These are phyloP conservation scores for Melanomma pulvis-pyrius DNA, from an alignment of 495 filamentous ascomycete species.

Conservation along the genomic window DNA sequence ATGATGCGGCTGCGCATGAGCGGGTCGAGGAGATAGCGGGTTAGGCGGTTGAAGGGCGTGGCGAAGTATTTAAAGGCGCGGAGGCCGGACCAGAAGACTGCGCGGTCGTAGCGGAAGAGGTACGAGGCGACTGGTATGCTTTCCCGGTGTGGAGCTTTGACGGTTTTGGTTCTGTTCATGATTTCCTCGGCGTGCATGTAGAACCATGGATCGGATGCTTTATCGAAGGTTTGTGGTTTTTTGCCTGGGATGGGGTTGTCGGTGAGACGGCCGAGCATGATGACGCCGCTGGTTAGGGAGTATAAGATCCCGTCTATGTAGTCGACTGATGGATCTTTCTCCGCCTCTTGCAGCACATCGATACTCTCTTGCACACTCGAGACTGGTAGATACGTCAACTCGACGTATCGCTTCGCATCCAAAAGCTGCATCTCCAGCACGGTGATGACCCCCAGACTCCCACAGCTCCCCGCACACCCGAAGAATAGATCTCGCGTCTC, in stretches of 20 bases:
- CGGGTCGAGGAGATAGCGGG: slow-evolving; percentile 60
- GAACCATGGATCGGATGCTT: slow-evolving; percentile 58
- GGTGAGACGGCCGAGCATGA: slow-evolving; percentile 56
- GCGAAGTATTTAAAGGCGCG: slow-evolving; percentile 60
- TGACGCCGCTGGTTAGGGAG: slow-evolving; percentile 52
- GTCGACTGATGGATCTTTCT: slow-evolving; percentile 43
- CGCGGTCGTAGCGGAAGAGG: slow-evolving; percentile 66
- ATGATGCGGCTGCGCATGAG: slow-evolving; percentile 66
- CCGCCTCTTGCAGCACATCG: slow-evolving; percentile 42
- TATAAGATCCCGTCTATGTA: slow-evolving; percentile 54
- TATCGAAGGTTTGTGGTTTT: slow-evolving; percentile 35
- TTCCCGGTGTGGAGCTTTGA: slow-evolving; percentile 44
- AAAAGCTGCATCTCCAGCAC: slow-evolving; percentile 58
- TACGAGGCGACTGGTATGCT: slow-evolving; percentile 59
- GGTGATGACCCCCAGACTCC: slow-evolving; percentile 60
- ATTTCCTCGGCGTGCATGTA: slow-evolving; percentile 54
- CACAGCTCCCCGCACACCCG: slow-evolving; percentile 59
- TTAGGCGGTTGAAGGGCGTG: slow-evolving; percentile 57
- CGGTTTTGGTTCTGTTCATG: not conserved
- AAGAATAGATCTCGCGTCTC: slow-evolving; percentile 53
- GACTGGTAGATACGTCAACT: slow-evolving; percentile 57
- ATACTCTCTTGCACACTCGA: slow-evolving; percentile 39
- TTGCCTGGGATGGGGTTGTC: slow-evolving; percentile 19
- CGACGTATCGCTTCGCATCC: slow-evolving; percentile 56
- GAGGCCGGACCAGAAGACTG: slow-evolving; percentile 61